Conservation (phyloP, 2,329 filamentous ascomycete genomes). For the Chalaropsis thielavioides region DNA sequence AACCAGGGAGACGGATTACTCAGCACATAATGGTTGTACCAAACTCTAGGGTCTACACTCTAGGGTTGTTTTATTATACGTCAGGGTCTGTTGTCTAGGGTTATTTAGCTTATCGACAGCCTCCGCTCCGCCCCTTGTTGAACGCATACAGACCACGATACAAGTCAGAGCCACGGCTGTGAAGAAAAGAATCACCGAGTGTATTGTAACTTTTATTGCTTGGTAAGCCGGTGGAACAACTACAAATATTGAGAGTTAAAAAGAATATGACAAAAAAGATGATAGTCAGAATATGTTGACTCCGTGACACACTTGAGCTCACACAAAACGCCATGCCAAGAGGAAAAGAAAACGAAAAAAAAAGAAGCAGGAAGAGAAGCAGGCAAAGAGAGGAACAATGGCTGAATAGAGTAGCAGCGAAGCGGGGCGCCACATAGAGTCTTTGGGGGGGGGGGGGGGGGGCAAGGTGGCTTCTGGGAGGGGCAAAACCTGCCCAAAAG, state of each 20-base stretch:
- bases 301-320: background rate
- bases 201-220: background rate
- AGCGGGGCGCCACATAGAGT: too few species aligned
- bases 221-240: background rate
- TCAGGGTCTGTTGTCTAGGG: too few species aligned
- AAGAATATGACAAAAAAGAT: background rate
- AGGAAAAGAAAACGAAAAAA: constrained; percentile 2
- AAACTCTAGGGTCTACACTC: background rate
- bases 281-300: background rate
- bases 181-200: background rate
- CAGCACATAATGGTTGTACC: too few species aligned
- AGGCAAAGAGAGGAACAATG: background rate
- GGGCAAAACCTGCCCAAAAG: too few species aligned
- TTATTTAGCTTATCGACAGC: too few species aligned
- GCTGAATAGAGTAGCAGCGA: background rate
- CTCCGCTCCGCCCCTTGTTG: too few species aligned
- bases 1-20: too few species aligned
- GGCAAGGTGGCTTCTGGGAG: too few species aligned
- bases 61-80: too few species aligned
- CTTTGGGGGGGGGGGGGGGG: too few species aligned
- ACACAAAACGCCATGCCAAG: constrained; percentile 9
- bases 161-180: too few species aligned
- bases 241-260: background rate
- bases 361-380: background rate
- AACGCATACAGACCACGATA: too few species aligned